These are phyloP conservation scores for Melocanna baccifera DNA, from an alignment of 176 grass and related monocot genomes.

Conservation along the genomic window DNA sequence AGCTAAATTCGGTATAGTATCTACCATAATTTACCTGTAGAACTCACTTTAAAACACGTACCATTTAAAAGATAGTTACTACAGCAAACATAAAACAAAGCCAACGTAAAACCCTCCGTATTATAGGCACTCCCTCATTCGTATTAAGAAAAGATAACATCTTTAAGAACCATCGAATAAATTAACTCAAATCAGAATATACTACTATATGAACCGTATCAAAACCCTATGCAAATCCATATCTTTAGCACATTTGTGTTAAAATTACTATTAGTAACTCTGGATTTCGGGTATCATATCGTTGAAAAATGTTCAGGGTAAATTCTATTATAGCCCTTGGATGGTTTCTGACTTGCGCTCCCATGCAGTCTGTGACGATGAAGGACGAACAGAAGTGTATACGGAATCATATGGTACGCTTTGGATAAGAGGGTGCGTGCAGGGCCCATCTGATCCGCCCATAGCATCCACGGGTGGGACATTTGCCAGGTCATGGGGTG, in stretches of 20 bases:
- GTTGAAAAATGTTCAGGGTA: no score
- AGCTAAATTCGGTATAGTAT: no score
- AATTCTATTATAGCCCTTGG: neutral
- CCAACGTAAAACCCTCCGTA: no score
- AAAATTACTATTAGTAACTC: neutral
- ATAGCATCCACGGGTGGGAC: neutral
- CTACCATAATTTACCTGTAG: no score
- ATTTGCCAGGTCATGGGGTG: neutral
- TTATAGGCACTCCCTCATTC: no score
- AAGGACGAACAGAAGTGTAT: neutral
- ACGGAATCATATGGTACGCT: neutral
- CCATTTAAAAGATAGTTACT: no score
- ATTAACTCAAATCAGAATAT: neutral
- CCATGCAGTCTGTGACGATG: neutral
- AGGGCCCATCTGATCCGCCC: no score
- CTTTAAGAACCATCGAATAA: neutral
- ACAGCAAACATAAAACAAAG: no score
- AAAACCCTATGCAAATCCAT: neutral
- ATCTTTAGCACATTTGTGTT: neutral
- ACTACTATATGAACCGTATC: neutral
- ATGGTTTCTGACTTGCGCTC: neutral
- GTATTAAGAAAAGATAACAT: neutral
- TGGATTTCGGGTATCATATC: no score
- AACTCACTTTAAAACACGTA: no score
- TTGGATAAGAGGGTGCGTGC: conserved; percentile 3